Evolutionary conservation across 495 filamentous ascomycete species (phyloP).

Genomic region (Penicillium coffeae): DNA sequence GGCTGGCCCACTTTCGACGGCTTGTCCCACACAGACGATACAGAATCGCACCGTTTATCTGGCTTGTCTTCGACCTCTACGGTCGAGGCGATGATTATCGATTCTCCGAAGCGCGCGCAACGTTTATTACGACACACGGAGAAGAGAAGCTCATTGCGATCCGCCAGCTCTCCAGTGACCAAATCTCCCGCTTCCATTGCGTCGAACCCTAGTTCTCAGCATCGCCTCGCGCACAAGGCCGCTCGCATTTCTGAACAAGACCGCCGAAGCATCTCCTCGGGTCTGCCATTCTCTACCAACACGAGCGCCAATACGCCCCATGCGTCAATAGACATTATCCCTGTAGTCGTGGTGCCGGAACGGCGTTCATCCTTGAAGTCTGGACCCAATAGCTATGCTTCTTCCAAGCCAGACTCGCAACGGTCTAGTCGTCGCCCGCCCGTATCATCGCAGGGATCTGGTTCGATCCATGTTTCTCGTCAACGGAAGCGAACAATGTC

Average conservation of each 20-base stretch:
- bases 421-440: slow-evolving; percentile 32
- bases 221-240: slow-evolving; percentile 45
- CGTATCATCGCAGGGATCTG: slow-evolving; percentile 31
- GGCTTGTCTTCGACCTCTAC: slow-evolving; percentile 64
- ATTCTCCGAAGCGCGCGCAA: slow-evolving; percentile 47
- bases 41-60: slow-evolving; percentile 51
- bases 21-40: slow-evolving; percentile 19
- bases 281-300: slow-evolving; percentile 51
- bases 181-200: slow-evolving; percentile 39
- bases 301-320: slow-evolving; percentile 44
- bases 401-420: slow-evolving; percentile 37
- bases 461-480: slow-evolving; percentile 30
- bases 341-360: slow-evolving; percentile 70
- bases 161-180: slow-evolving; percentile 45
- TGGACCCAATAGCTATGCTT: slow-evolving; percentile 31
- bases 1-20: slow-evolving; percentile 39
- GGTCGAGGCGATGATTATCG: slow-evolving; percentile 68
- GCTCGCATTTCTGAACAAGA: slow-evolving; percentile 46
- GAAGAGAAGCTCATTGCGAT: slow-evolving; percentile 59
- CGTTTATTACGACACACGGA: slow-evolving; percentile 64
- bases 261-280: slow-evolving; percentile 57
- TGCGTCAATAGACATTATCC: slow-evolving; percentile 54
- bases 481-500: slow-evolving; percentile 37
- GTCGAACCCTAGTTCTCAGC: slow-evolving; percentile 40
- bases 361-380: slow-evolving; percentile 62